These are phyloP conservation scores for Candida glucosophila DNA, from an alignment of 1,139 yeast genomes.

Conservation along the genomic window DNA sequence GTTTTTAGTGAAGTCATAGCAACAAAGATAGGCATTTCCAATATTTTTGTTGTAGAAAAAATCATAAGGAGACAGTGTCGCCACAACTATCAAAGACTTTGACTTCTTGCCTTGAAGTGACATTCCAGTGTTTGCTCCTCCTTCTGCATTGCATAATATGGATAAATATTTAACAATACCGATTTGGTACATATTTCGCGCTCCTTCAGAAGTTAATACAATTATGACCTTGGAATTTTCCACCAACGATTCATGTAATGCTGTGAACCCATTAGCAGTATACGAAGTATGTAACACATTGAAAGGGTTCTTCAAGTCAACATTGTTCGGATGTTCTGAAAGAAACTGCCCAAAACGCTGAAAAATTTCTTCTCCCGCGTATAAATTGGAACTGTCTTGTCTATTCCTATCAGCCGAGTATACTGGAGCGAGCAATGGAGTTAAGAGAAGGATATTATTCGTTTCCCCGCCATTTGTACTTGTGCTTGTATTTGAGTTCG, in stretches of 20 bases:
- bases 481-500: constrained; percentile 5
- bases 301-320: constrained; percentile 19
- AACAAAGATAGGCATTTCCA: constrained; percentile 53
- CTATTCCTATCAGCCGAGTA: constrained; percentile 13
- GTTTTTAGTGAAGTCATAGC: constrained; percentile 51
- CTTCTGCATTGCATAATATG: constrained; percentile 44
- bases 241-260: constrained; percentile 48
- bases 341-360: constrained; percentile 38
- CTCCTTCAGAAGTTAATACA: constrained; percentile 54
- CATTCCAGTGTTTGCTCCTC: constrained; percentile 22
- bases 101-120: constrained; percentile 17
- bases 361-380: constrained; percentile 52
- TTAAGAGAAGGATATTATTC: constrained; percentile 39
- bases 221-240: constrained; percentile 50
- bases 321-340: constrained; percentile 24
- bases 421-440: constrained; percentile 45
- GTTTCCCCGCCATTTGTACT: constrained; percentile 10
- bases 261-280: constrained; percentile 57
- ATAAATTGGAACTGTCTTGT: constrained; percentile 15
- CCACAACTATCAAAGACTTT: constrained; percentile 52
- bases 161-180: constrained; percentile 54
- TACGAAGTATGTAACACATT: constrained; percentile 54
- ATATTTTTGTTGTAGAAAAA: constrained; percentile 47
- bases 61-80: constrained; percentile 60
- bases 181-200: constrained; percentile 58